These are phyloP conservation scores for Cordyceps cateniannulata DNA, from an alignment of 2,329 filamentous ascomycete genomes.

Conservation along the genomic window DNA sequence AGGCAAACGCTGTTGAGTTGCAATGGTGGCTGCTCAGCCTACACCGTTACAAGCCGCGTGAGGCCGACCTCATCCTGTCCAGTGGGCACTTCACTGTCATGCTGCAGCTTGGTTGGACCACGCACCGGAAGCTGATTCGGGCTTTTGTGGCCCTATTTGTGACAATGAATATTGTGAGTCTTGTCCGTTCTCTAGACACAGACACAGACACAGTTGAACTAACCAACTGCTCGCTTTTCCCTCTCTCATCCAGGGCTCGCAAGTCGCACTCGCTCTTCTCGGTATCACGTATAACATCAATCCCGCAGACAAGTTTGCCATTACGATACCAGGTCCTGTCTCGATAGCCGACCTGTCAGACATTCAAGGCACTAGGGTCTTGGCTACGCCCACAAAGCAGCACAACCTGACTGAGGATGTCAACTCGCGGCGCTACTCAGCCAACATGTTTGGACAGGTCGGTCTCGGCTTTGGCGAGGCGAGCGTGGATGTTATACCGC, in stretches of 20 bases:
- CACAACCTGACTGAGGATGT: conserved; percentile 14
- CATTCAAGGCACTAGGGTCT: conserved; percentile 26
- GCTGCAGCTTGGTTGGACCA: conserved; percentile 16
- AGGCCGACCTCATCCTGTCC: conserved; percentile 22
- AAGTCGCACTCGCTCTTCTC: conserved; percentile 36
- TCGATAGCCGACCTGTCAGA: conserved; percentile 30
- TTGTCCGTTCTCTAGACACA: too few species aligned
- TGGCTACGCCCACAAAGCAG: conserved; percentile 33
- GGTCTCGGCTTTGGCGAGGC: conserved; percentile 24
- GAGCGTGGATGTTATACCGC: conserved; percentile 18
- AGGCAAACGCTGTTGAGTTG: conserved; percentile 36
- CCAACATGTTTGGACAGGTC: conserved; percentile 29
- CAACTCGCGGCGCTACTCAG: conserved; percentile 4
- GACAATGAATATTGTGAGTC: conserved; percentile 18
- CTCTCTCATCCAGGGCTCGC: conserved; percentile 25
- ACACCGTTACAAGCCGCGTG: conserved; percentile 28
- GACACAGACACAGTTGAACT: background rate
- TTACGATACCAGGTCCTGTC: conserved; percentile 28
- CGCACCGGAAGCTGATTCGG: conserved; percentile 15
- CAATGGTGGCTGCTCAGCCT: conserved; percentile 40
- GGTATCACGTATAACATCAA: conserved; percentile 37
- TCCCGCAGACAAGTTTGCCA: conserved; percentile 25
- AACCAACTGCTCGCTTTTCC: background rate
- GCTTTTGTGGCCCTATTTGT: conserved; percentile 19
- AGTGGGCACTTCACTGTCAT: conserved; percentile 21